phyloP scores from a whole-genome alignment of 495 filamentous ascomycete species.

The Lepraria neglecta region DNA sequence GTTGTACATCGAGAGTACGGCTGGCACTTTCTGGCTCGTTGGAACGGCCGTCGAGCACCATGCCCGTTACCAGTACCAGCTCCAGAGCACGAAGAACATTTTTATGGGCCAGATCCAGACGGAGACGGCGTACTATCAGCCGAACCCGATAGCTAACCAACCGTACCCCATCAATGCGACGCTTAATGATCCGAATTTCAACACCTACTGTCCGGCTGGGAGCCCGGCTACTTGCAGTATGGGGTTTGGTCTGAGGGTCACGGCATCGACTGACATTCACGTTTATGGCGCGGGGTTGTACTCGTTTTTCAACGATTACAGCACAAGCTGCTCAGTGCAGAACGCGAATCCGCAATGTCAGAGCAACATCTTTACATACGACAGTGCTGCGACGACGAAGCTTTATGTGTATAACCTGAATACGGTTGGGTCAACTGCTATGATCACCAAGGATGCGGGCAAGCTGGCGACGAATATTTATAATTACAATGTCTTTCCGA shows the following conservation, averaged over 20 bases:
- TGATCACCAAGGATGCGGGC: neutral
- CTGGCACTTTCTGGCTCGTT: constrained; percentile 53
- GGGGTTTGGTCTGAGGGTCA: constrained; percentile 50
- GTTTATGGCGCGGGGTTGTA: constrained; percentile 70
- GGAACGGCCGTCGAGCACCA: constrained; percentile 75
- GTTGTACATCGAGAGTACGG: constrained; percentile 50
- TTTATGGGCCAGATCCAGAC: constrained; percentile 76
- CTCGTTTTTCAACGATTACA: constrained; percentile 65
- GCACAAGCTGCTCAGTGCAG: constrained; percentile 15
- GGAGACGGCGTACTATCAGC: constrained; percentile 71
- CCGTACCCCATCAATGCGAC: constrained; percentile 40
- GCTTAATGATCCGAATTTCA: constrained; percentile 20
- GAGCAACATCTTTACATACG: neutral
- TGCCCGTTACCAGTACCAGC: constrained; percentile 75
- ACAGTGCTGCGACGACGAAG: neutral
- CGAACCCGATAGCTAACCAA: constrained; percentile 52
- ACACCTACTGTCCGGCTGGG: constrained; percentile 24
- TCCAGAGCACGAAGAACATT: constrained; percentile 61
- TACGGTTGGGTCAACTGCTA: neutral
- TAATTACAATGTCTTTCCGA: constrained; percentile 4
- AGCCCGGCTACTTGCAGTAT: constrained; percentile 40
- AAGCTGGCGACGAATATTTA: constrained; percentile 6
- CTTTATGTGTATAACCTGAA: constrained; percentile 2
- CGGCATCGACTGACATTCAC: constrained; percentile 51
- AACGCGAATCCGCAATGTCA: constrained; percentile 3